These are phyloP conservation scores for Phytophthora chlamydospora DNA, from an alignment of 352 stramenopile species.

Conservation along the genomic window DNA sequence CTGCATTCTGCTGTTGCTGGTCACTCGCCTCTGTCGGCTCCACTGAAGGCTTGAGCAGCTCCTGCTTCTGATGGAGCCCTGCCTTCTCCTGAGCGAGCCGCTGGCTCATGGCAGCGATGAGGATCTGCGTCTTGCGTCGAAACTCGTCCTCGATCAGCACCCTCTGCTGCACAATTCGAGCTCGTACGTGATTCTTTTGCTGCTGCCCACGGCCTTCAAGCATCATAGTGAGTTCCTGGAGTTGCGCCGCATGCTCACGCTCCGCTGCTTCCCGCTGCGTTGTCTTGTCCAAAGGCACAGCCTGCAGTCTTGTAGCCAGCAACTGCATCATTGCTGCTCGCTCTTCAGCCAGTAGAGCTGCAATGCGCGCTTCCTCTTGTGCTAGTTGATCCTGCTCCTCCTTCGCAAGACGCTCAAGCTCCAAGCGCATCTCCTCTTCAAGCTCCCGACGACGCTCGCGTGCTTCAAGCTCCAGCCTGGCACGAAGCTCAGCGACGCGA, in stretches of 20 bases:
- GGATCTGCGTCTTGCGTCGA: slow-evolving; percentile 48
- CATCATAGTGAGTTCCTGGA: slow-evolving; percentile 55
- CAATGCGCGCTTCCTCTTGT: slow-evolving; percentile 32
- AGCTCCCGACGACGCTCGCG: slow-evolving; percentile 56
- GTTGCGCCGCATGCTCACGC: slow-evolving; percentile 46
- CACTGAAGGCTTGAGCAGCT: slow-evolving; percentile 12
- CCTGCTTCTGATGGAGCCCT: slow-evolving; percentile 44
- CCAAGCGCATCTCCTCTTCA: slow-evolving; percentile 37
- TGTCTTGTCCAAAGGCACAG: slow-evolving; percentile 4
- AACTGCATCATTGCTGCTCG: slow-evolving; percentile 43
- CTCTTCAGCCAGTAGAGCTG: slow-evolving; percentile 41
- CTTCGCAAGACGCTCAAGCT: slow-evolving; percentile 35
- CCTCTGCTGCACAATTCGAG: slow-evolving; percentile 26
- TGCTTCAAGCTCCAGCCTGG: slow-evolving; percentile 54
- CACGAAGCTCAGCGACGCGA: slow-evolving; percentile 50
- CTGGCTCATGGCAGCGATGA: slow-evolving; percentile 57
- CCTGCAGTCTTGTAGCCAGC: slow-evolving; percentile 24
- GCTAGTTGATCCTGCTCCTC: slow-evolving; percentile 35
- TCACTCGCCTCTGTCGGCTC: neutral
- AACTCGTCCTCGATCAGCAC: slow-evolving; percentile 60
- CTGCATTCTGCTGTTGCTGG: slow-evolving; percentile 1
- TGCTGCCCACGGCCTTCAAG: slow-evolving; percentile 42
- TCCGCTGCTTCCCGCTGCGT: slow-evolving; percentile 21
- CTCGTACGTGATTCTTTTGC: slow-evolving; percentile 32
- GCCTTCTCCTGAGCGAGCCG: slow-evolving; percentile 59